Conservation (phyloP, 345 rosid species). For the Toxicodendron radicans region DNA sequence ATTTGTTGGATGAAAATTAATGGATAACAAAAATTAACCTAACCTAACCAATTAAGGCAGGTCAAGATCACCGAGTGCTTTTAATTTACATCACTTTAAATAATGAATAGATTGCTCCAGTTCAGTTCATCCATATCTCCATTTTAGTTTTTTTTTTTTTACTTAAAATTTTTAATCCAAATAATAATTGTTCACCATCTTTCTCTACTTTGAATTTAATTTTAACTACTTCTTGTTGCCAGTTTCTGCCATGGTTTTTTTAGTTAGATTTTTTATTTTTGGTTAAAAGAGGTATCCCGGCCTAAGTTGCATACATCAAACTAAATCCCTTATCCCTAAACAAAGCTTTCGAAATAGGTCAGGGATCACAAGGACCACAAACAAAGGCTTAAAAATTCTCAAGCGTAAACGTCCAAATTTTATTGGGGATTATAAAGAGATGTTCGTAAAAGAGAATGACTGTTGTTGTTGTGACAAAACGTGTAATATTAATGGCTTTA, state of each 20-base stretch:
- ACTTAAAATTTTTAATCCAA: background rate
- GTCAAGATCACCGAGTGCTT: constrained; percentile 3
- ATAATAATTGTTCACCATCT: constrained; percentile 14
- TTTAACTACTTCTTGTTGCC: background rate
- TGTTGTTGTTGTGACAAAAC: too few relatives aligned
- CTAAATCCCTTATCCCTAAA: too few relatives aligned
- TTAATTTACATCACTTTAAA: background rate
- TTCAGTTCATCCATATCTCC: background rate
- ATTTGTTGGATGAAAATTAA: background rate
- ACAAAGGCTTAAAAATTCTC: too few relatives aligned
- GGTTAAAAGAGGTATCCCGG: too few relatives aligned
- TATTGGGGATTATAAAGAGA: too few relatives aligned
- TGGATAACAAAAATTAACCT: background rate
- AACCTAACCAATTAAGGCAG: constrained; percentile 16
- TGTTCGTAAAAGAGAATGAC: too few relatives aligned
- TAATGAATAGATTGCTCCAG: constrained; percentile 1
- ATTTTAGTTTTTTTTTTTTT: too few relatives aligned
- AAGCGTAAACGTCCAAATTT: too few relatives aligned
- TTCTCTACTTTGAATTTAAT: background rate
- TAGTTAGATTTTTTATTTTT: too few relatives aligned
- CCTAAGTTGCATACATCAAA: too few relatives aligned
- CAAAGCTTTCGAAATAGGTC: too few relatives aligned
- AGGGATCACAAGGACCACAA: too few relatives aligned
- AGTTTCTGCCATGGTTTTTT: background rate
- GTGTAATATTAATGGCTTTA: background rate